A percentile compares a stretch with the other conserved stretches of the same genome.
These are phyloP conservation scores for Pseudonitzschia delicatissima DNA, from an alignment of 108 stramenopile genomes.

Conservation along the genomic window DNA sequence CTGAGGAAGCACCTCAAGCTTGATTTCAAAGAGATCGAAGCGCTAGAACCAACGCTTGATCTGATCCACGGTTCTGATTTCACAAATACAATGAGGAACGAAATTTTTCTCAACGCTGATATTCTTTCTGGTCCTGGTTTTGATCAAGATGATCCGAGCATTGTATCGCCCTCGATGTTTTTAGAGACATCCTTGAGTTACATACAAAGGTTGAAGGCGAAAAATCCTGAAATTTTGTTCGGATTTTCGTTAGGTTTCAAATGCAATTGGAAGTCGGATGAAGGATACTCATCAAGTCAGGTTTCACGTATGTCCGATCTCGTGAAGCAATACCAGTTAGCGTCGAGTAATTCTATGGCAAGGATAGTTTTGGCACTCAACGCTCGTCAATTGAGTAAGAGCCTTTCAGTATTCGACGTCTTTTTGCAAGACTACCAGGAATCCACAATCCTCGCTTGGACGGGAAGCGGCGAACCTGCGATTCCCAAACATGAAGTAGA, in stretches of 20 bases:
- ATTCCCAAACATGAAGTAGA: conserved; percentile 14
- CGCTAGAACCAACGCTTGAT: conserved; percentile 34
- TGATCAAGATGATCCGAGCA: not conserved
- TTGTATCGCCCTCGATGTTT: conserved; percentile 30
- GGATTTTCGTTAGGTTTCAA: conserved; percentile 48
- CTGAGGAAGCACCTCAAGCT: conserved; percentile 44
- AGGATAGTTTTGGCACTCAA: conserved; percentile 46
- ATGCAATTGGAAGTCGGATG: conserved; percentile 12
- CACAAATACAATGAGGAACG: not conserved
- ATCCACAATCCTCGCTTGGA: conserved; percentile 47
- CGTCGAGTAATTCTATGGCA: not conserved
- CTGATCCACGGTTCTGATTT: not conserved
- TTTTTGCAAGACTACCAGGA: conserved; percentile 33
- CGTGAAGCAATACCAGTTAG: conserved; percentile 12
- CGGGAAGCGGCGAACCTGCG: conserved; percentile 47
- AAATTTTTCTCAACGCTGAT: conserved; percentile 51
- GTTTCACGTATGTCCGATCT: conserved; percentile 32
- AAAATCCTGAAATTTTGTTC: not conserved
- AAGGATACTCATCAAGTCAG: conserved; percentile 26
- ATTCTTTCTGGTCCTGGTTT: conserved; percentile 43
- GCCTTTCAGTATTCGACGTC: conserved; percentile 27
- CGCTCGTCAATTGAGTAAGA: conserved; percentile 39
- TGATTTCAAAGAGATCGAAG: conserved; percentile 53
- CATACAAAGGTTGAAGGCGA: conserved; percentile 2
- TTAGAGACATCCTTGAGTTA: conserved; percentile 28